phyloP scores from a whole-genome alignment of 495 filamentous ascomycete species.

The Pseudoneurospora amorphoporcata region DNA sequence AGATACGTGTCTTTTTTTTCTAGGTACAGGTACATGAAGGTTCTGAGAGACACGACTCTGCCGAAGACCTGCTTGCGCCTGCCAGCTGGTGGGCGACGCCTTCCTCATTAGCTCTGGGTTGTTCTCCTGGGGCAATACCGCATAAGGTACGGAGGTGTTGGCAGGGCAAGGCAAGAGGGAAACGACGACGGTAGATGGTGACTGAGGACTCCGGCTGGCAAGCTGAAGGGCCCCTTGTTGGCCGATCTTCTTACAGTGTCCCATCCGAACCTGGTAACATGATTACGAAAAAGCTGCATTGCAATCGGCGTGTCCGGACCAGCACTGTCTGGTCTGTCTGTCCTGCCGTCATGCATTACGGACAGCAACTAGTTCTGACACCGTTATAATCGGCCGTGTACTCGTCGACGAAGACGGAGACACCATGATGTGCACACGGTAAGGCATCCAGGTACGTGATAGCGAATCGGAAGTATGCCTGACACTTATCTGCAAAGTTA shows the following conservation, averaged over 20 bases:
- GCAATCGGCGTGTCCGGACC: neutral
- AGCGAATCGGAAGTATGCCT: neutral
- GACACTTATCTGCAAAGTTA: neutral
- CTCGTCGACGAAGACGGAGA: neutral
- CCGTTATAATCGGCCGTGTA: neutral
- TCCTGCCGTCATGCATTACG: neutral
- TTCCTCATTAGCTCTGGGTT: neutral
- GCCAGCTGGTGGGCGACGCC: neutral
- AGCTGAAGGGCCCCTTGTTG: neutral
- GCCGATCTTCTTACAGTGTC: neutral
- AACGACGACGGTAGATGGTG: neutral
- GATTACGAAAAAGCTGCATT: neutral
- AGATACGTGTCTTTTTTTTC: neutral
- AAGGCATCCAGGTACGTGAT: neutral
- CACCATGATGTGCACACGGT: neutral
- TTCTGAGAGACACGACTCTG: neutral
- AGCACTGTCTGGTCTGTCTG: neutral
- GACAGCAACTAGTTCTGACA: neutral
- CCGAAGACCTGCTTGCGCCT: neutral
- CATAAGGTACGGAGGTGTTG: neutral
- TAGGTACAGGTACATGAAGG: neutral
- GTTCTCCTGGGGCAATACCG: neutral
- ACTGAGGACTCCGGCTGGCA: neutral
- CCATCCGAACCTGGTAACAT: neutral
- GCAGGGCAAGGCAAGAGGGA: neutral